phyloP scores from a whole-genome alignment of 106 monocot species.

The Acorus calamus region DNA sequence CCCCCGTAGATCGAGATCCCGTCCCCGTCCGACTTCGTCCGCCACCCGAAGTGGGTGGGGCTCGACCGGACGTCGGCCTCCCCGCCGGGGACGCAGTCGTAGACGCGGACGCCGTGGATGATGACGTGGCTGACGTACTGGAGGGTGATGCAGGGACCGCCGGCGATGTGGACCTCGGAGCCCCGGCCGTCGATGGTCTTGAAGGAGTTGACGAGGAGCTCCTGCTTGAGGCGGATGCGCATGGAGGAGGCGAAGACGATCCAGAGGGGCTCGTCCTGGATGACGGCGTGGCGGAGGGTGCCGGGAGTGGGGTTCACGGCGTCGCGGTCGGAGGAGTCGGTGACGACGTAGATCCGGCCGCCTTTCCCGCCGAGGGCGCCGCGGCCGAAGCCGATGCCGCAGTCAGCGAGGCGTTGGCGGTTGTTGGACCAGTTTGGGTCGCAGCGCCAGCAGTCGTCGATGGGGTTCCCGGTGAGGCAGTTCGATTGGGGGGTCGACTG shows the following conservation, averaged over 20 bases:
- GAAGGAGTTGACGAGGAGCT: constrained; percentile 68
- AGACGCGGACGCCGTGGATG: constrained; percentile 51
- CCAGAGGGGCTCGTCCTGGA: constrained; percentile 62
- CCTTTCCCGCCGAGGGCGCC: constrained; percentile 41
- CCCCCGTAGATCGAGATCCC: constrained; percentile 44
- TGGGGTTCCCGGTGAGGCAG: constrained; percentile 28
- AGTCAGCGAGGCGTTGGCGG: constrained; percentile 38
- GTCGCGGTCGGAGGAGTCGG: constrained; percentile 42
- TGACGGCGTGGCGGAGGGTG: constrained; percentile 52
- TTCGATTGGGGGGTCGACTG: not conserved
- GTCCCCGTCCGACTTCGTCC: constrained; percentile 49
- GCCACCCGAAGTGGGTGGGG: constrained; percentile 38
- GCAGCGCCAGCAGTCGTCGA: constrained; percentile 50
- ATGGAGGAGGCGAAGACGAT: constrained; percentile 50
- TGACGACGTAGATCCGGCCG: constrained; percentile 48
- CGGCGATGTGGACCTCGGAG: constrained; percentile 51
- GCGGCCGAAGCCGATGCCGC: constrained; percentile 39
- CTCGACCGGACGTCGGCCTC: constrained; percentile 31
- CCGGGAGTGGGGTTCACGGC: constrained; percentile 45
- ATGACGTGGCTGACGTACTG: constrained; percentile 57
- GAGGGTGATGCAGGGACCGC: constrained; percentile 52
- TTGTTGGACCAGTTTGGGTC: constrained; percentile 23
- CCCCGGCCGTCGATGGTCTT: constrained; percentile 76
- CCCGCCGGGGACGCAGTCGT: constrained; percentile 40
- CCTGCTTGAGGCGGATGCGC: constrained; percentile 49